Evolutionary conservation across 768 basidiomycete species (phyloP).

Genomic region (Termitomyces sp.): DNA sequence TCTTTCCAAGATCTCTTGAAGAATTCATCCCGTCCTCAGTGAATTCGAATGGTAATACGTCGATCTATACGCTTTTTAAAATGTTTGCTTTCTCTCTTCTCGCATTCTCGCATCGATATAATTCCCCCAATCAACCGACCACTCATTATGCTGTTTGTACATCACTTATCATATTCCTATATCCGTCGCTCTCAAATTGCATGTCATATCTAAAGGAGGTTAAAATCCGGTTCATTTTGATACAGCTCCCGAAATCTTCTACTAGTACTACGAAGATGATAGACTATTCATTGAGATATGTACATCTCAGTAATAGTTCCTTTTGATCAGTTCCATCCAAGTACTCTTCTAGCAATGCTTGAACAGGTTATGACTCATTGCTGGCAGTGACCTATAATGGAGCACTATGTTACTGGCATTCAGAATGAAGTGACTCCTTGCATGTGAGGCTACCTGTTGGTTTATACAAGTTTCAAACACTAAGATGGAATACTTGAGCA

Average conservation of each 20-base stretch:
- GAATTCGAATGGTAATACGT: constrained; percentile 36
- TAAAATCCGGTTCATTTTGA: background rate
- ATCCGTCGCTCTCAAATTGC: constrained; percentile 13
- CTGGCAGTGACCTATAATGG: too few species aligned
- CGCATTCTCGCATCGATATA: background rate
- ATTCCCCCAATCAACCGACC: constrained; percentile 1
- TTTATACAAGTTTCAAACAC: background rate
- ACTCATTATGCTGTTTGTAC: constrained; percentile 11
- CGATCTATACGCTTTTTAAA: background rate
- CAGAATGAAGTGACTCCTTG: too few species aligned
- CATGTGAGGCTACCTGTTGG: too few species aligned
- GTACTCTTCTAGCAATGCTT: background rate
- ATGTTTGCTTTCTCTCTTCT: background rate
- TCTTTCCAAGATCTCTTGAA: background rate
- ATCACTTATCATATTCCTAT: constrained; percentile 12
- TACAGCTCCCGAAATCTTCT: background rate
- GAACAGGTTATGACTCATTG: too few species aligned
- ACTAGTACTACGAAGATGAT: background rate
- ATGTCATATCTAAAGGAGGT: constrained; percentile 13
- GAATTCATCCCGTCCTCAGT: constrained; percentile 14
- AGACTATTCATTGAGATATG: background rate
- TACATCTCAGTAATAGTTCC: background rate
- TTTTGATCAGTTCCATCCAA: background rate
- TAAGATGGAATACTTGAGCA: background rate
- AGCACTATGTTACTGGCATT: too few species aligned